phyloP scores from a whole-genome alignment of 2,329 filamentous ascomycete genomes.

The Clarireedia sp. region DNA sequence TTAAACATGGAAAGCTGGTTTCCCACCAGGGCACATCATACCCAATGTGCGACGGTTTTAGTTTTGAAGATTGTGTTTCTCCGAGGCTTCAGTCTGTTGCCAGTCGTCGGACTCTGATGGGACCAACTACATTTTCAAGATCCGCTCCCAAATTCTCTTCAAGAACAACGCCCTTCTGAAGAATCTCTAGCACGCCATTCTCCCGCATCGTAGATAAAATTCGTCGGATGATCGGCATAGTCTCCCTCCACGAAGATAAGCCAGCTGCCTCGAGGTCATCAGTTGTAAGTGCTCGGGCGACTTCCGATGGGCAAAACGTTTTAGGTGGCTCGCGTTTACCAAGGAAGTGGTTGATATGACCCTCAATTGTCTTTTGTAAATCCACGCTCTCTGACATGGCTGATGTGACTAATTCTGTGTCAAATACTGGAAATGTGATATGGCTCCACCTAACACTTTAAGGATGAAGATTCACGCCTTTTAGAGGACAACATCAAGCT shows the following conservation, averaged over 20 bases:
- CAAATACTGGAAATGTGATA: too few species aligned
- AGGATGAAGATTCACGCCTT: too few species aligned
- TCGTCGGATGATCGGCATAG: background rate
- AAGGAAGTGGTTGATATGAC: background rate
- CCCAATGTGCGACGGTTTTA: too few species aligned
- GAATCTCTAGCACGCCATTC: background rate
- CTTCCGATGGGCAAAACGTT: constrained; percentile 16
- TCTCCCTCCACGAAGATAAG: background rate
- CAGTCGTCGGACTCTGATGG: background rate
- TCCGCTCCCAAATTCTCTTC: background rate
- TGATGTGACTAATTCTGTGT: too few species aligned
- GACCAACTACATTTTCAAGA: background rate
- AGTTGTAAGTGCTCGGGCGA: constrained; percentile 8
- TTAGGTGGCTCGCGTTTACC: constrained; percentile 2
- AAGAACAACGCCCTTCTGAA: background rate
- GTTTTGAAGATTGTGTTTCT: too few species aligned
- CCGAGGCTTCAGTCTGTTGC: too few species aligned
- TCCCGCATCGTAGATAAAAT: background rate
- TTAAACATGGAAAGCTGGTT: background rate
- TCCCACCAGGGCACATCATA: background rate
- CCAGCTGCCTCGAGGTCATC: background rate
- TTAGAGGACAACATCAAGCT: too few species aligned
- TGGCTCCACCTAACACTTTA: too few species aligned
- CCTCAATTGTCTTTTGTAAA: background rate
- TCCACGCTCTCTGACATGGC: too few species aligned